Base-by-base conservation (phyloP, 768 basidiomycete species). In the Tylopilus sp. region DNA sequence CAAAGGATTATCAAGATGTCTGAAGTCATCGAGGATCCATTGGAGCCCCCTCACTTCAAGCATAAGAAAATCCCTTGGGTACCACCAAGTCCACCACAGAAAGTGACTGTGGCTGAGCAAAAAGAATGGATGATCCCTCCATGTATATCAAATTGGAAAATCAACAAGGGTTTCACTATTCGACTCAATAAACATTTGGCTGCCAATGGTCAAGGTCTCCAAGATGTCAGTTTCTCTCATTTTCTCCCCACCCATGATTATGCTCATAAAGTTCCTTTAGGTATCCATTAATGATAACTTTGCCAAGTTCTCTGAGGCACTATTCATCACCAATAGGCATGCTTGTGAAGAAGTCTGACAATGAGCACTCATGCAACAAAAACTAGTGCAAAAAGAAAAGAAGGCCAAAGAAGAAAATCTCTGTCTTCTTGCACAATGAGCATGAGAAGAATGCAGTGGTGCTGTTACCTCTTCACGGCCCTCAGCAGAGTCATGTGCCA, bases 71-170 rank as follows among this genome's bases (percentile, higher is more conserved):
- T 99, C 55, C 97, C 97, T 10, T 77, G 93, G 63, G 97, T 94
- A 4, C 95, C 95, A 12, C 94, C 92, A 2, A 95, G 91, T 63
- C 97, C 97, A 12, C 97, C 97, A 6, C 79, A 97, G 48, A 95
- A 97, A 64, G 95, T 93, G 4, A 95, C 95, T 0, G 89, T 91
- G 8, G 90, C 92, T 50, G 97, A 99, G 66, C 95, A 98, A 74
- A 99, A 98, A 73, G 97, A 98, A 64, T 98, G 97, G 97, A 97
- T 98, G 94, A 98, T 99, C 50, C 97, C 97, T n/a, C 97, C 97
- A 17, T 98, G 95, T 69, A 98, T 99, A 53, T 95, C 92, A 25
- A 99, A 99, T 72, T 99, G 97, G 97, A 99, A 99, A 76, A 99
- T 98, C 77, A 98, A 98, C 83, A 99, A 98, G 73, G 97, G 97